Evolutionary conservation across 345 rosid species (phyloP).

Genomic region (Jatropha curcas): DNA sequence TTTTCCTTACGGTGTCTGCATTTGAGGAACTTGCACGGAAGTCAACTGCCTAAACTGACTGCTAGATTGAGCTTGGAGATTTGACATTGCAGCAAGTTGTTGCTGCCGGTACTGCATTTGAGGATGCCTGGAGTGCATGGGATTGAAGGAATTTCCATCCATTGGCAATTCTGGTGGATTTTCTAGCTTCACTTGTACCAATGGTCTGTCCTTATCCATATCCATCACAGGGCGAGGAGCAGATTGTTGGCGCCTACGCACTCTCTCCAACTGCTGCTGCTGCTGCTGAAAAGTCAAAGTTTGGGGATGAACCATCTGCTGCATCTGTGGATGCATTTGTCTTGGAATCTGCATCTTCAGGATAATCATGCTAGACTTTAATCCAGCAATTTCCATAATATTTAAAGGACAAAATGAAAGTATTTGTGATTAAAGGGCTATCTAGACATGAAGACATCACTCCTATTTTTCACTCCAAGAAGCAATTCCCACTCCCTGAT

Average conservation of each 20-base stretch:
- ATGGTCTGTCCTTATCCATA: conserved; percentile 66
- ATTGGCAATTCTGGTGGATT: conserved; percentile 60
- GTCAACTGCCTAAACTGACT: conserved; percentile 73
- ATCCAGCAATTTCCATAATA: conserved; percentile 1
- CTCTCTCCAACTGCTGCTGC: conserved; percentile 56
- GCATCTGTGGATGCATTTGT: conserved; percentile 77
- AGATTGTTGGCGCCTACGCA: conserved; percentile 62
- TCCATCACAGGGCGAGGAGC: conserved; percentile 63
- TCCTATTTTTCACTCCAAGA: neutral
- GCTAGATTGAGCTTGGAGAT: conserved; percentile 56
- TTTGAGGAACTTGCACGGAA: conserved; percentile 67
- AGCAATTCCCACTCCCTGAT: neutral
- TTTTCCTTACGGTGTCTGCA: conserved; percentile 73
- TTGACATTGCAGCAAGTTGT: conserved; percentile 64
- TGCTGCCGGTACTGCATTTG: conserved; percentile 74
- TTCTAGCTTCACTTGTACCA: conserved; percentile 82
- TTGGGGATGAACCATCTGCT: conserved; percentile 64
- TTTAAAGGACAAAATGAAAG: neutral
- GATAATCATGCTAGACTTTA: conserved; percentile 7
- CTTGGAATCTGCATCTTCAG: conserved; percentile 56
- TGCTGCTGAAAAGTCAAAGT: conserved; percentile 58
- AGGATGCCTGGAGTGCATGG: conserved; percentile 55
- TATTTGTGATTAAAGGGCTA: neutral
- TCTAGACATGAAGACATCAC: neutral
- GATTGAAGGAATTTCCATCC: conserved; percentile 60